Conservation (phyloP, 805 yeast genomes). For the Cyberlindnera mycetangii region DNA sequence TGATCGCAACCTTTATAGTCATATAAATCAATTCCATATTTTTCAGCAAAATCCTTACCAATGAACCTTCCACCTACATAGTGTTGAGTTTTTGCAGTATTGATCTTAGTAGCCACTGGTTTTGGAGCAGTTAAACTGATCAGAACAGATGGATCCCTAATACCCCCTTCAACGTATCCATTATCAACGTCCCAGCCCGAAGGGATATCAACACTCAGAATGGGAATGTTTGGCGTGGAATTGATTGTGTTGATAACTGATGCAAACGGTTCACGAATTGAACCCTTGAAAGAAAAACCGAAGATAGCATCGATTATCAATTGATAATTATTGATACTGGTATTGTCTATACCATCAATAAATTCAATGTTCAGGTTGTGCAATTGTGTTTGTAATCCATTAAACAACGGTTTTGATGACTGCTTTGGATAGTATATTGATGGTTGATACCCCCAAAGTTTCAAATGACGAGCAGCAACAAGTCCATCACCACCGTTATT, state of each 20-base stretch:
- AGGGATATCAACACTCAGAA: constrained; percentile 86
- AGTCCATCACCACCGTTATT: constrained; percentile 93
- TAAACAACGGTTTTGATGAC: constrained; percentile 53
- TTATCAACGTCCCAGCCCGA: constrained; percentile 96
- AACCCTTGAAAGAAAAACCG: constrained; percentile 84
- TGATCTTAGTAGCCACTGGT: constrained; percentile 61
- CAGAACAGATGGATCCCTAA: constrained; percentile 60
- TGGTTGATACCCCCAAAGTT: constrained; percentile 76
- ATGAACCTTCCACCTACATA: constrained; percentile 92
- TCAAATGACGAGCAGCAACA: constrained; percentile 90
- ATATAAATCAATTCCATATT: constrained; percentile 69
- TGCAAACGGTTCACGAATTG: constrained; percentile 76
- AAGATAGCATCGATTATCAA: constrained; percentile 77
- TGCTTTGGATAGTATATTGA: constrained; percentile 76
- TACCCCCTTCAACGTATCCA: constrained; percentile 57
- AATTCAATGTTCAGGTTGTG: constrained; percentile 59
- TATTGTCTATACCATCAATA: constrained; percentile 38
- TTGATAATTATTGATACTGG: constrained; percentile 28
- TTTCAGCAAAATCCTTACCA: constrained; percentile 58
- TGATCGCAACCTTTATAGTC: constrained; percentile 58
- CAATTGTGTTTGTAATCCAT: constrained; percentile 64
- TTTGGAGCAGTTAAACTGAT: constrained; percentile 93
- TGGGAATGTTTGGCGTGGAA: constrained; percentile 41
- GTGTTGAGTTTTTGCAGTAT: constrained; percentile 41
- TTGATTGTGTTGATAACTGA: constrained; percentile 41